These are phyloP conservation scores for Albugo candida DNA, from an alignment of 352 stramenopile species.

Conservation along the genomic window DNA sequence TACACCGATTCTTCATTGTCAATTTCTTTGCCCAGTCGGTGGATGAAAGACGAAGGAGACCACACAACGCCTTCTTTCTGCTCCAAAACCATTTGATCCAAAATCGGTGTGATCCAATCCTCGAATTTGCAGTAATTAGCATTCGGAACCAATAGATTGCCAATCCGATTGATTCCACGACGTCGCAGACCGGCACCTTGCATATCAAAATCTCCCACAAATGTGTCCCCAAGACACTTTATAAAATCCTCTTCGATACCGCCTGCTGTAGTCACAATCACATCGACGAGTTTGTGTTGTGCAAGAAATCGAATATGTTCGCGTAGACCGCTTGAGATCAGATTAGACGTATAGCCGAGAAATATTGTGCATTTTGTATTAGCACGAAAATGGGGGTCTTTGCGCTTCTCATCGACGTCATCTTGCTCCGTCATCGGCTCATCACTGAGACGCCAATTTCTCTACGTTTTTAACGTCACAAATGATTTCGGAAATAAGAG, in stretches of 20 bases:
- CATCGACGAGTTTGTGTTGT: constrained; percentile 97
- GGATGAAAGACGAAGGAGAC: constrained; percentile 97
- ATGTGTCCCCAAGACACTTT: constrained; percentile 98
- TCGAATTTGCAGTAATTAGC: constrained; percentile 99
- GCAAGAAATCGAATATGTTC: constrained; percentile 96
- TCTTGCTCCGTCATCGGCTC: constrained; percentile 73
- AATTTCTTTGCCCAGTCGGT: constrained; percentile 92
- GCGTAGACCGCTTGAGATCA: constrained; percentile 96
- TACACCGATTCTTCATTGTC: constrained; percentile 96
- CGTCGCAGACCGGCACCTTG: constrained; percentile 81
- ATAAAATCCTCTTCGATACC: constrained; percentile 98
- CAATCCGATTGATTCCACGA: constrained; percentile 98
- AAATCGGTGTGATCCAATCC: constrained; percentile 91
- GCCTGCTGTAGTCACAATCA: constrained; percentile 86
- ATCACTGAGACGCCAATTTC: constrained; percentile 93
- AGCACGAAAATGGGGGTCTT: constrained; percentile 52
- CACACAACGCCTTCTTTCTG: constrained; percentile 83
- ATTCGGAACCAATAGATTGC: constrained; percentile 99
- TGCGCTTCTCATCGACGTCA: constrained; percentile 82
- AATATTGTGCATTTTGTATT: constrained; percentile 96
- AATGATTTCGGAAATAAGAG: not conserved
- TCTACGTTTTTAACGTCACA: constrained; percentile 12
- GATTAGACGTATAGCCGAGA: constrained; percentile 98
- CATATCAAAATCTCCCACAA: constrained; percentile 96
- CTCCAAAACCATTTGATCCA: constrained; percentile 96